phyloP scores from a whole-genome alignment of 2,329 filamentous ascomycete species.

The Sporothrix variecibatus region DNA sequence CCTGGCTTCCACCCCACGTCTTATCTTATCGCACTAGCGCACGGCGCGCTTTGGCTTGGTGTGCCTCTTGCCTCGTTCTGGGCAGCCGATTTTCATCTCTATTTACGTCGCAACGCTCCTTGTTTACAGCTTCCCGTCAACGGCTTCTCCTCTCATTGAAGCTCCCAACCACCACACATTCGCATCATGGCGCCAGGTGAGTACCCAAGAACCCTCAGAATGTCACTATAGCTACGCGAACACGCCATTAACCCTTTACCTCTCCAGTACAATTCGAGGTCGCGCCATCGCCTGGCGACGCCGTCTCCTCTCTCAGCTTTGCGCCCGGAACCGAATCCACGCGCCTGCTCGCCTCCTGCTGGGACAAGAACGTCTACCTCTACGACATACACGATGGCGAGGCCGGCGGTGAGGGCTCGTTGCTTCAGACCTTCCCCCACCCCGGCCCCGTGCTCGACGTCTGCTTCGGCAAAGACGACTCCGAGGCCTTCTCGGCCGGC shows the following conservation, averaged over 20 bases:
- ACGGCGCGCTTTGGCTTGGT: not conserved
- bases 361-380: constrained; percentile 89
- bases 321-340: constrained; percentile 72
- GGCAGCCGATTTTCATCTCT: constrained; percentile 19
- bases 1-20: constrained; percentile 24
- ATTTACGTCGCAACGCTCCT: constrained; percentile 15
- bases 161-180: not conserved
- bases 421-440: constrained; percentile 75
- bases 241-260: not conserved
- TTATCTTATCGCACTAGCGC: constrained; percentile 32
- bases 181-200: constrained; percentile 30
- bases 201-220: not conserved
- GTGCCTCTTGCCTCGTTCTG: constrained; percentile 2
- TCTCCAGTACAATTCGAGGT: constrained; percentile 62
- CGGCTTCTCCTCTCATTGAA: not conserved
- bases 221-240: not conserved
- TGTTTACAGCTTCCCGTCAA: constrained; percentile 27
- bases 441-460: constrained; percentile 85
- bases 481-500: constrained; percentile 82
- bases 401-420: constrained; percentile 59
- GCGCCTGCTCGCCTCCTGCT: constrained; percentile 86
- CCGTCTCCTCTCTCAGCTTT: constrained; percentile 84
- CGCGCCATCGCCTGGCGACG: constrained; percentile 78
- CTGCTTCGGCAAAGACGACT: constrained; percentile 81
- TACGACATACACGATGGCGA: constrained; percentile 70